Evolutionary conservation across 306 rosid genomes (phyloP), one percentile per base, ranked within the genome.

Genomic region (Cicer chorassanicum): DNA sequence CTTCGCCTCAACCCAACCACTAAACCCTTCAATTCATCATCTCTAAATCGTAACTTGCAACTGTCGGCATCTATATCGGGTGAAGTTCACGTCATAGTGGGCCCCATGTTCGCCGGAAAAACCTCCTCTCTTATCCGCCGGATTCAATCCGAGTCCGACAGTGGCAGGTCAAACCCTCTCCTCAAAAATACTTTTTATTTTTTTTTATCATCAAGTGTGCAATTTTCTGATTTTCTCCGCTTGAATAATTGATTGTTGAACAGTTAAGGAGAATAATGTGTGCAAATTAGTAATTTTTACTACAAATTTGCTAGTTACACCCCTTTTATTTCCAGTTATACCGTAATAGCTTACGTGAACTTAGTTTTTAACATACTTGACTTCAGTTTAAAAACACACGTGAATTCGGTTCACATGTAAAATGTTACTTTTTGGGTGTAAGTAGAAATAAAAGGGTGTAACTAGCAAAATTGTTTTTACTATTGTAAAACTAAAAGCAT

Each of bases 21-120:
- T 29, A 29, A 29, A 4, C 77, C 60, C 44, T 56, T 76, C 6
- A 13, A 5, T 64, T 73, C 80, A 3, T 71, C 75, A 38, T 29
- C 64, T 71, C 91, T 80, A 21, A 82, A 39, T 72, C 86, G 77
- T 76, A 73, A 43, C 63, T 7, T 77, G 59, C 87, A 84, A 54
- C 73, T 87, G 3, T 3, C 73, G 36, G 1, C 72, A 5, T 39
- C 86, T 66, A 56, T 49, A 24, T 73, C 92, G 7, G 97, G 97
- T 42, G 92, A 94, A 85, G 82, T 92, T 83, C 97, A 94, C 77
- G 95, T 92, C 51, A 84, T 94, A 29, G 83, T 92, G 53, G 97
- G 99, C 6, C 97, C 99, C 29, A 92, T 94, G 97, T 94, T 92
- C 74, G 95, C 97, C 24, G 97, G 99, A 24, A 92, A 94, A 72